Conservation (phyloP, 140 eudicot genomes). For the Senecio squalidus region DNA sequence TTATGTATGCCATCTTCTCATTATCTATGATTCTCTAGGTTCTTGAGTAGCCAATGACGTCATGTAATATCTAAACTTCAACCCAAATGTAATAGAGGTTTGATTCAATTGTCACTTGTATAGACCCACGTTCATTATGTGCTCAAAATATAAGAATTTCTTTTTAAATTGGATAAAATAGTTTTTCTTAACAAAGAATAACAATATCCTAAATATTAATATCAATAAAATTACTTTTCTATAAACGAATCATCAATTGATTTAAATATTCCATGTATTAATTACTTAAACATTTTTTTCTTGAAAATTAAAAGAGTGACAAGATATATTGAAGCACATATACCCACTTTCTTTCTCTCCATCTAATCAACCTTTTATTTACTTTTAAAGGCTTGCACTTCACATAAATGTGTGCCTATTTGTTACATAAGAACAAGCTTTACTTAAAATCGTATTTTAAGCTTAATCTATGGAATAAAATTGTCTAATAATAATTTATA, state of each 20-base stretch:
- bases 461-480: conserved; percentile 1
- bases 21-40: no score
- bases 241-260: not conserved
- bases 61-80: no score
- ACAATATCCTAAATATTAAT: not conserved
- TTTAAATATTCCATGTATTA: conserved; percentile 12
- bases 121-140: no score
- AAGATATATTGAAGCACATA: conserved; percentile 31
- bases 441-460: conserved; percentile 2
- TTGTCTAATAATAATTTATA: not conserved
- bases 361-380: conserved; percentile 25
- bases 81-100: no score
- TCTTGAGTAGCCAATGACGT: no score
- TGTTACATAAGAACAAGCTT: conserved; percentile 35
- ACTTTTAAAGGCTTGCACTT: conserved; percentile 21
- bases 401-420: conserved; percentile 26
- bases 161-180: no score
- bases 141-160: not conserved
- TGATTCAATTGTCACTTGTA: no score
- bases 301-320: conserved; percentile 10
- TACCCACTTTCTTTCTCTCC: conserved; percentile 30
- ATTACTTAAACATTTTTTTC: conserved; percentile 1
- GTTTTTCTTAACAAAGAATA: no score
- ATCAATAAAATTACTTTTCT: not conserved
- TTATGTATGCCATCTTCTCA: no score